Evolutionary conservation across 106 monocot genomes (phyloP).

Genomic region (Acorus gramineus): DNA sequence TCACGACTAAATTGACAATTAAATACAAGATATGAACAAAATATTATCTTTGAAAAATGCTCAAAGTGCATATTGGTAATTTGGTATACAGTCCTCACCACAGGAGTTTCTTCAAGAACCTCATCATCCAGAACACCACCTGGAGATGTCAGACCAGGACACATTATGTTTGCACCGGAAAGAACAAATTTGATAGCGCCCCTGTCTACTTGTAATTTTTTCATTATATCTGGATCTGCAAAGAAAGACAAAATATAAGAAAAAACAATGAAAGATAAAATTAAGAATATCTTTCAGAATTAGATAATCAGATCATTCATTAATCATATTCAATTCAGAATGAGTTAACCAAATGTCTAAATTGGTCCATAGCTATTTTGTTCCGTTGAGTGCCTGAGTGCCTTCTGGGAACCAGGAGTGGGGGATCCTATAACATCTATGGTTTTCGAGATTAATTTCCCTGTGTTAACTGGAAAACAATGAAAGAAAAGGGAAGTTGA

Average conservation of each 20-base stretch:
- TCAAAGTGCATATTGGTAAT: too few species aligned
- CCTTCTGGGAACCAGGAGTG: too few species aligned
- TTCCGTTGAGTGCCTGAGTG: too few species aligned
- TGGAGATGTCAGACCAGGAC: constrained; percentile 93
- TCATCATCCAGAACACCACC: constrained; percentile 74
- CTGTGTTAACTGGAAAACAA: not conserved
- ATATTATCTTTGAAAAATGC: too few species aligned
- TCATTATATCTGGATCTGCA: constrained; percentile 94
- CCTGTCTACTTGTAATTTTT: constrained; percentile 92
- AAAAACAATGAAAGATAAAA: not conserved
- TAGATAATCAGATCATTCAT: too few species aligned
- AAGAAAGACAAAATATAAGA: constrained; percentile 1
- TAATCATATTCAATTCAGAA: too few species aligned
- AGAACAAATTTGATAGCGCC: constrained; percentile 95
- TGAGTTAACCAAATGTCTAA: too few species aligned
- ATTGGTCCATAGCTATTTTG: too few species aligned
- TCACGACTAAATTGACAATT: too few species aligned
- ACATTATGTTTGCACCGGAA: constrained; percentile 98
- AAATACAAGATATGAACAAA: too few species aligned
- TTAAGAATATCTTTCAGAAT: not conserved
- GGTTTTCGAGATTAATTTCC: not conserved
- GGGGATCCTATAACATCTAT: too few species aligned
- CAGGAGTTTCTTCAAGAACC: constrained; percentile 68
- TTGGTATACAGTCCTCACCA: constrained; percentile 23
- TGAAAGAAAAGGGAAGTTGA: not conserved